These are phyloP conservation scores for Boletus semigastroideus DNA, from an alignment of 1,284 basidiomycete genomes.

Conservation along the genomic window DNA sequence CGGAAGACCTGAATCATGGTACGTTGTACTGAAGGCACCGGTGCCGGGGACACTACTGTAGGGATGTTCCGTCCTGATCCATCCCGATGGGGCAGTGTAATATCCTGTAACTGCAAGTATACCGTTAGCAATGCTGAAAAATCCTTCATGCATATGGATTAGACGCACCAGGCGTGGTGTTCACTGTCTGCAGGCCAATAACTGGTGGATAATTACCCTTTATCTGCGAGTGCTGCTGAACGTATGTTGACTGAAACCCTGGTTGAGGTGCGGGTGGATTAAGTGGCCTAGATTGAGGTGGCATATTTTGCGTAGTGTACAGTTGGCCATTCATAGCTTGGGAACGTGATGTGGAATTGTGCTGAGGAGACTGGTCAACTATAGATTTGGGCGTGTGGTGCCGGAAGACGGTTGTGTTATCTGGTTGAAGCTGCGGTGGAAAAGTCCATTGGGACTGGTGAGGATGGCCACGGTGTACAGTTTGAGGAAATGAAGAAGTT, in stretches of 20 bases:
- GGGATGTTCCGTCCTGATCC: background rate
- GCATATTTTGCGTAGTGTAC: constrained; percentile 14
- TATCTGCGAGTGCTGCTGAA: constrained; percentile 10
- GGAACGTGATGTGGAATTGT: background rate
- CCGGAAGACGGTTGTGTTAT: background rate
- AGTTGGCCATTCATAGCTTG: constrained; percentile 7
- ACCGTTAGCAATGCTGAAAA: constrained; percentile 2
- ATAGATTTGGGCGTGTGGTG: constrained; percentile 8
- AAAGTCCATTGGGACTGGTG: constrained; percentile 1
- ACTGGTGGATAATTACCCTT: constrained; percentile 15
- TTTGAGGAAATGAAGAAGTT: constrained; percentile 2
- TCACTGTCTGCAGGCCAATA: background rate
- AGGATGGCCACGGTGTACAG: constrained; percentile 3
- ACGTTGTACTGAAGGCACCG: background rate
- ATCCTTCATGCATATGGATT: background rate
- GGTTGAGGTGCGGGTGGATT: constrained; percentile 3
- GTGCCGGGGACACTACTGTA: background rate
- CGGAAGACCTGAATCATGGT: background rate
- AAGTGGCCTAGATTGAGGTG: constrained; percentile 2
- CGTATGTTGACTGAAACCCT: constrained; percentile 4
- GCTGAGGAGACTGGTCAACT: constrained; percentile 1
- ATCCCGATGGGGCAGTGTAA: constrained; percentile 1
- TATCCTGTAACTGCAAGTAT: constrained; percentile 2
- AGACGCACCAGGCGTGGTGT: constrained; percentile 16
- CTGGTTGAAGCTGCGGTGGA: constrained; percentile 9